phyloP scores from a whole-genome alignment of 495 filamentous ascomycete species.

The Xylaria intraflava region DNA sequence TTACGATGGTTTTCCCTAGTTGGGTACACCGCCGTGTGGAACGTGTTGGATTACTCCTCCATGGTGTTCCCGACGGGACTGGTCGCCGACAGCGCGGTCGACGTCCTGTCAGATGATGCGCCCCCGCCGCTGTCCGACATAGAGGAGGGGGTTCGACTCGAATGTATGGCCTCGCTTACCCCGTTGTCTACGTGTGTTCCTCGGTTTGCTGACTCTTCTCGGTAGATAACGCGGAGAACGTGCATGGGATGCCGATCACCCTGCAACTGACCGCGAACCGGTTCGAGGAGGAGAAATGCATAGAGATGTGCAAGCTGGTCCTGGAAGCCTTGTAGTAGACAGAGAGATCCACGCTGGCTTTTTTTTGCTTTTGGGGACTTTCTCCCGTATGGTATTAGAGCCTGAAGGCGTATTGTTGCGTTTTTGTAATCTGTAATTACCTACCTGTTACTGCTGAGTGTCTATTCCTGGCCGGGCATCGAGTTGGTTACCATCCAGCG shows the following conservation, averaged over 20 bases:
- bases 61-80: constrained; percentile 53
- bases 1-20: constrained; percentile 36
- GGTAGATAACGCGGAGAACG: constrained; percentile 55
- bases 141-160: constrained; percentile 63
- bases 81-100: constrained; percentile 57
- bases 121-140: constrained; percentile 58
- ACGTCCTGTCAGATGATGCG: constrained; percentile 48
- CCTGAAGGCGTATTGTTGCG: too few species aligned
- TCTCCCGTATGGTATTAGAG: too few species aligned
- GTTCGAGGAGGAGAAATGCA: constrained; percentile 78
- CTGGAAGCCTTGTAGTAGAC: constrained; percentile 41
- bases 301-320: constrained; percentile 66
- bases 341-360: too few species aligned
- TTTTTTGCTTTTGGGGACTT: too few species aligned
- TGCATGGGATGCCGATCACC: constrained; percentile 73
- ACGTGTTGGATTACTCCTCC: constrained; percentile 37
- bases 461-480: too few species aligned
- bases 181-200: not conserved
- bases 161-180: constrained; percentile 37
- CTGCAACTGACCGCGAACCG: constrained; percentile 74
- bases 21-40: constrained; percentile 70
- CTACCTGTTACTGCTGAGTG: too few species aligned
- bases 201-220: not conserved
- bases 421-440: too few species aligned
- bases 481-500: too few species aligned